Conservation (phyloP, 139 green algal species). For the Micractinium sp. region DNA sequence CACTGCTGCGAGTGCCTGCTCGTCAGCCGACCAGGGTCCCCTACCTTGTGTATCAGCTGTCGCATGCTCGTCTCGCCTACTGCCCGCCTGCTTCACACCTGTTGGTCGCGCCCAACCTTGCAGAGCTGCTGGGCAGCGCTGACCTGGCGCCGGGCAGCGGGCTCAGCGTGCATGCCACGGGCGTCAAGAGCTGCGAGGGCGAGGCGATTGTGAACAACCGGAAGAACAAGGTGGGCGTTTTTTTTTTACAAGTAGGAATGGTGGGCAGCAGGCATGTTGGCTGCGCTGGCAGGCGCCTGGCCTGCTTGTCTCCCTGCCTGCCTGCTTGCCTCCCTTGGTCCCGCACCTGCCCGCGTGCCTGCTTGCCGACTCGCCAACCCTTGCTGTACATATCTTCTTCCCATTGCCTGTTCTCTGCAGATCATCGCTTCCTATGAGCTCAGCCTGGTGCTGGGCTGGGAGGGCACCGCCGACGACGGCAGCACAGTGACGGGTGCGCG, state of each 20-base stretch:
- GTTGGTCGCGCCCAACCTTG: not conserved
- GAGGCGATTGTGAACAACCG: conserved; percentile 87
- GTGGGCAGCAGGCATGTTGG: too few species aligned
- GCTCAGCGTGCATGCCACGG: conserved; percentile 11
- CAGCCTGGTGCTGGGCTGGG: conserved; percentile 70
- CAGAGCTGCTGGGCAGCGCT: conserved; percentile 59
- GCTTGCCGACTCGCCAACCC: not conserved
- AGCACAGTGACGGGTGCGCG: conserved; percentile 5
- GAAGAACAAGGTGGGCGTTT: conserved; percentile 74
- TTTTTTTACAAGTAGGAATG: too few species aligned
- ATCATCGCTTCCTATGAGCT: conserved; percentile 89
- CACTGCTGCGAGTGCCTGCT: not conserved
- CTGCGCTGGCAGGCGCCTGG: too few species aligned
- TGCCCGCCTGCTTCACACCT: not conserved
- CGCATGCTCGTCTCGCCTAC: too few species aligned
- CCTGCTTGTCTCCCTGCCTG: not conserved
- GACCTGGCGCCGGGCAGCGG: conserved; percentile 41
- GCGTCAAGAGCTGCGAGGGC: conserved; percentile 43
- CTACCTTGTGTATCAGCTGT: not conserved
- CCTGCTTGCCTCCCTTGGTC: not conserved
- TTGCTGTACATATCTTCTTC: too few species aligned
- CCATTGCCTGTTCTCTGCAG: not conserved
- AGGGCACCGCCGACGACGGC: conserved; percentile 40
- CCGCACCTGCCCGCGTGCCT: not conserved
- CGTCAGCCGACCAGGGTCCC: too few species aligned